A percentile compares a stretch with the other conserved stretches of the same genome.
Evolutionary conservation across 805 yeast genomes (phyloP).

Genomic region (Candida nemodendra): DNA sequence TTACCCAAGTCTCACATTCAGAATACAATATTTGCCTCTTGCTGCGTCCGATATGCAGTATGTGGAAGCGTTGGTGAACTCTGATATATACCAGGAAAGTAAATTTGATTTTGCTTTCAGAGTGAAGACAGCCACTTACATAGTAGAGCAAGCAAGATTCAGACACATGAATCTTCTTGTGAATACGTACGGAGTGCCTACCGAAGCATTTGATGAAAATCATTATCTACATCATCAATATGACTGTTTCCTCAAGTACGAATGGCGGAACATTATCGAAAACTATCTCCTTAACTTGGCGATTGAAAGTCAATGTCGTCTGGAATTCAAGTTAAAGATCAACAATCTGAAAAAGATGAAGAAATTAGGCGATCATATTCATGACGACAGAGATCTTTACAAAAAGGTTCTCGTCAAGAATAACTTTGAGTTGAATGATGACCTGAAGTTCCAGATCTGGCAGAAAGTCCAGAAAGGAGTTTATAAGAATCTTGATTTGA

Average conservation of each 20-base stretch:
- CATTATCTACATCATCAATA: constrained; percentile 20
- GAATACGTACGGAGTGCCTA: constrained; percentile 24
- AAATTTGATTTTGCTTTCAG: constrained; percentile 53
- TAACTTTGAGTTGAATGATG: constrained; percentile 40
- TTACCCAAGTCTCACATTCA: constrained; percentile 38
- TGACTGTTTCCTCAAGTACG: constrained; percentile 35
- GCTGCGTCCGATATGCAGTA: constrained; percentile 48
- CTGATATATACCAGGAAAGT: constrained; percentile 68
- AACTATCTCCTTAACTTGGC: constrained; percentile 63
- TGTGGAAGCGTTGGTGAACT: constrained; percentile 46
- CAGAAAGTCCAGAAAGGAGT: constrained; percentile 59
- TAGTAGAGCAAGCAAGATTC: constrained; percentile 55
- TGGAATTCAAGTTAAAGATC: constrained; percentile 57
- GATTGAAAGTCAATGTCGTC: constrained; percentile 69
- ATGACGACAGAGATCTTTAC: constrained; percentile 19
- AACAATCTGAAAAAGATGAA: constrained; percentile 43
- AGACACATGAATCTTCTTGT: constrained; percentile 38
- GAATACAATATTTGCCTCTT: constrained; percentile 52
- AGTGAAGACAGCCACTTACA: constrained; percentile 58
- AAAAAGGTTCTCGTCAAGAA: constrained; percentile 27
- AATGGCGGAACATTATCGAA: constrained; percentile 75
- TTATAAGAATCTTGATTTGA: constrained; percentile 56
- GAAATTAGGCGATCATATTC: constrained; percentile 10
- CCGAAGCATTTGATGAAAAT: constrained; percentile 19
- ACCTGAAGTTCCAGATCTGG: constrained; percentile 62